Conservation (phyloP, 441 rosid genomes). For the Jatropha multifida region DNA sequence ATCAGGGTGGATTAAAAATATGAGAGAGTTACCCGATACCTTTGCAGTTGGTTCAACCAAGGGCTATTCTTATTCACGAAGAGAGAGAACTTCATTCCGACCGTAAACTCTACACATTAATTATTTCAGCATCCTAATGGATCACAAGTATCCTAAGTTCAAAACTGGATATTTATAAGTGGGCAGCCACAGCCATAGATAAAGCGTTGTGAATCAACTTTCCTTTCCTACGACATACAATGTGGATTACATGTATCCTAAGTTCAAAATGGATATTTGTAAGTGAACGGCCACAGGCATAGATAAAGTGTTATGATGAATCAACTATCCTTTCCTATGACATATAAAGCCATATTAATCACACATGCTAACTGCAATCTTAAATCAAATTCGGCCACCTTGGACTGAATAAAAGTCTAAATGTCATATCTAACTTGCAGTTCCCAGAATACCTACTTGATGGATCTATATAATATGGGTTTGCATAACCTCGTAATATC, state of each 20-base stretch:
- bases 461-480: background rate
- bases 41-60: background rate
- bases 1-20: background rate
- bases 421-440: conserved; percentile 5
- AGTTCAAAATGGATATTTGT: background rate
- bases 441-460: background rate
- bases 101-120: background rate
- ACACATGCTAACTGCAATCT: conserved; percentile 2
- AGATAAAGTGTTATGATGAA: background rate
- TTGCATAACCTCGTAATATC: background rate
- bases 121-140: background rate
- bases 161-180: background rate
- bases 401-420: background rate
- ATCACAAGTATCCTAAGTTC: background rate
- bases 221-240: background rate
- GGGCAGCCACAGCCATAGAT: background rate
- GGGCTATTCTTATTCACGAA: background rate
- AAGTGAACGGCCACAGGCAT: background rate
- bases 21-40: background rate
- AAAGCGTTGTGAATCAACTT: background rate
- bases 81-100: background rate
- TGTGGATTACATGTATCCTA: background rate
- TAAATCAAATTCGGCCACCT: background rate
- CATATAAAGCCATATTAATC: background rate
- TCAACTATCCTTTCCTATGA: background rate